Base-by-base conservation (phyloP, 2,329 filamentous ascomycete species). In the Diaporthe sp. region DNA sequence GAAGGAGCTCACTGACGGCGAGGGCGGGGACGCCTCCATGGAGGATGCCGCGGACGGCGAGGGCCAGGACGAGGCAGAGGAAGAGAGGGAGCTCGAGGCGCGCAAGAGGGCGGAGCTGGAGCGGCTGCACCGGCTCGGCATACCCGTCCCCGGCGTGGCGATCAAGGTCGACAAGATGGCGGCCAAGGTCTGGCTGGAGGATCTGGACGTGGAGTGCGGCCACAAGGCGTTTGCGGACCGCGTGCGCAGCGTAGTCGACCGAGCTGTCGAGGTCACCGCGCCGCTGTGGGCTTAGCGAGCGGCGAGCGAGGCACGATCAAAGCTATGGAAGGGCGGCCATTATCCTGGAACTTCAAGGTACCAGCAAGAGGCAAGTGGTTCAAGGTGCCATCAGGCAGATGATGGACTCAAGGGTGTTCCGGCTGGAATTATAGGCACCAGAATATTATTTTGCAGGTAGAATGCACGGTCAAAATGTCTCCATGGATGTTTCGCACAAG, bases 121-220 rank as follows among this genome's bases (percentile, higher is more conserved):
- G 76, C 88, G 96, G 19, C 87, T 98, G 65, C 94, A 97, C 81
- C 92, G 91, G 77, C 87, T 97, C 31, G 96, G 96, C 3, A 96
- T 98, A 44, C 95, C 96, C 0, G 95, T 98, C 0, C 97, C 97
- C 0, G 97, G 96, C 0, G 88, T 99, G 22, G 91, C 93, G 77
- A 95, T 99, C 84, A 92, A 90, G 80, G 93, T 98, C 5, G 96
- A 98, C 80, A 97, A 95, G 85, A 93, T 95, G 85, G 88, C 93
- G 72, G 97, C 96, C 9, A 94, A 92, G 77, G 93, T 99, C 9
- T 98, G 96, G 96, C 87, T 99, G 53, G 97, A 98, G 87, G 92
- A 94, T 79, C 85, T 98, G 59, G 95, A 98, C 79, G 94, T 99
- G 6, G 97, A 98, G 84, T 97, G 95, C 83, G 86, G 86, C 73